Evolutionary conservation across 495 filamentous ascomycete genomes (phyloP).

Genomic region (Pyrenopolyporus hunteri): DNA sequence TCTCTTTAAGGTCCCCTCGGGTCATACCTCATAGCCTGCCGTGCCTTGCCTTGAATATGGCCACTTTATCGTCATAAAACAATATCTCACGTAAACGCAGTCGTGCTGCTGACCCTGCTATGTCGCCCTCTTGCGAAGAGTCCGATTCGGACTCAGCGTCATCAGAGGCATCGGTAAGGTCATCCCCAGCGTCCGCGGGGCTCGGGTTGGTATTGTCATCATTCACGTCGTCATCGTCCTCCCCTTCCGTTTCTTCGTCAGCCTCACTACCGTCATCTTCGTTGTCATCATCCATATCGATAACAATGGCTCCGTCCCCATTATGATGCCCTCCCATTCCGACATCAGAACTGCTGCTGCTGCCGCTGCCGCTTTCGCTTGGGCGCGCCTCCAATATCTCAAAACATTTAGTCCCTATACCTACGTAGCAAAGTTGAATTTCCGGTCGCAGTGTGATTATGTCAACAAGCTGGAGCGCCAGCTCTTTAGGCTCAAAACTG

Average conservation of each 20-base stretch:
- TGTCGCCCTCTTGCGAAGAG: conserved; percentile 51
- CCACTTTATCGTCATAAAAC: conserved; percentile 88
- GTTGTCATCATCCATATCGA: conserved; percentile 55
- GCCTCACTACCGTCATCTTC: conserved; percentile 52
- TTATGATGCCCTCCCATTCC: conserved; percentile 50
- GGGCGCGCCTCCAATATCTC: conserved; percentile 77
- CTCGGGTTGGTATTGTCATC: conserved; percentile 47
- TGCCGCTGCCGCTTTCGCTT: conserved; percentile 54
- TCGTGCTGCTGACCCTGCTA: conserved; percentile 54
- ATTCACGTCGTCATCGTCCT: conserved; percentile 58
- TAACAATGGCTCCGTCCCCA: conserved; percentile 34
- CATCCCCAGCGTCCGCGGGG: conserved; percentile 51
- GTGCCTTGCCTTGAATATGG: conserved; percentile 81
- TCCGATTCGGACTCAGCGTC: conserved; percentile 66
- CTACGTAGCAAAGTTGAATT: conserved; percentile 81
- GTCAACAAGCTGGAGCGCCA: conserved; percentile 84
- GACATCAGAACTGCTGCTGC: conserved; percentile 40
- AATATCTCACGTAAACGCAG: conserved; percentile 81
- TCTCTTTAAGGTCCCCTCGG: background rate
- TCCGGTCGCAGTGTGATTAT: conserved; percentile 87
- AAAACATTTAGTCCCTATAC: conserved; percentile 82
- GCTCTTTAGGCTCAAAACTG: conserved; percentile 67
- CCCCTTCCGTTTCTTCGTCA: conserved; percentile 54
- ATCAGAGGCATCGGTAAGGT: conserved; percentile 55
- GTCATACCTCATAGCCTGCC: conserved; percentile 62